Conservation (phyloP, 768 basidiomycete genomes). For the Agrocybe pediades region DNA sequence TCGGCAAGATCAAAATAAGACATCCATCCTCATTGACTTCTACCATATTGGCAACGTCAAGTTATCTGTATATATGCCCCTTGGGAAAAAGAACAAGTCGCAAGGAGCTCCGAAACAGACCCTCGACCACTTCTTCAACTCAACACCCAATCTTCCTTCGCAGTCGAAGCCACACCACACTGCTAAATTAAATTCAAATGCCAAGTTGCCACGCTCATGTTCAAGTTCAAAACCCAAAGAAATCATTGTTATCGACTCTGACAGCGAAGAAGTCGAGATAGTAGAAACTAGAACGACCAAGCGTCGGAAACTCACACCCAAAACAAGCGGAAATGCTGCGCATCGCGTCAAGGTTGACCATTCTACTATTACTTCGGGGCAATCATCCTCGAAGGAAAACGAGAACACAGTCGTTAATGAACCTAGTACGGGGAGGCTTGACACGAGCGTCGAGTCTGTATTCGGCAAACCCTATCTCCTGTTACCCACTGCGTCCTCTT, state of each 20-base stretch:
- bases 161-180: constrained; percentile 1
- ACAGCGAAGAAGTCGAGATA: constrained; percentile 45
- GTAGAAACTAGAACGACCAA: constrained; percentile 24
- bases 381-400: constrained; percentile 1
- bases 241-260: constrained; percentile 66
- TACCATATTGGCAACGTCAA: not conserved
- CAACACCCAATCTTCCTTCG: constrained; percentile 11
- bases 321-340: constrained; percentile 7
- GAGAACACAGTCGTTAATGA: not conserved
- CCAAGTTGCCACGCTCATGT: not conserved
- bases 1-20: not conserved
- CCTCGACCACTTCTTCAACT: constrained; percentile 47
- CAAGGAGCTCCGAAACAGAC: constrained; percentile 36
- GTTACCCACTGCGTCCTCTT: not conserved
- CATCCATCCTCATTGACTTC: not conserved
- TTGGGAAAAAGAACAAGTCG: constrained; percentile 36
- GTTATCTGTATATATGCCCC: constrained; percentile 29
- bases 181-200: constrained; percentile 3
- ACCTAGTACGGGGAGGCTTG: not conserved
- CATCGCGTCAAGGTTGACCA: not conserved
- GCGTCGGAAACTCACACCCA: constrained; percentile 22
- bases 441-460: not conserved
- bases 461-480: constrained; percentile 20
- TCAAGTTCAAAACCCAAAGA: constrained; percentile 27
- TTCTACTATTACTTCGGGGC: not conserved